Percentiles rank a stretch among this genome's conserved stretches.
phyloP scores from a whole-genome alignment of 257 asterid genomes.

The Nicotiana otophora region DNA sequence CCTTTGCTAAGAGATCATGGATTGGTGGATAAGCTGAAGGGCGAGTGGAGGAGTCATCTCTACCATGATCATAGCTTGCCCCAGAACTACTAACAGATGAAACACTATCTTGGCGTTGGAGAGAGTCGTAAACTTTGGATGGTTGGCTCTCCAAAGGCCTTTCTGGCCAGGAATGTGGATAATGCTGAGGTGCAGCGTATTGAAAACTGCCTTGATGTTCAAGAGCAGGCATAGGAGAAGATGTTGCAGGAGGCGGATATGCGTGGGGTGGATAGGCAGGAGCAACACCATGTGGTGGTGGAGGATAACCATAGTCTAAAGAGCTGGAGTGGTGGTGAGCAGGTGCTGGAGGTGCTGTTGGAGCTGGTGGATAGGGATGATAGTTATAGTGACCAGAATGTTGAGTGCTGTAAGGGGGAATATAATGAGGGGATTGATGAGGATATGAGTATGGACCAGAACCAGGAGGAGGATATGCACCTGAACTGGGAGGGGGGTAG shows the following conservation, averaged over 20 bases:
- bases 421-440: slow-evolving; percentile 40
- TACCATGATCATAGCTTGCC: slow-evolving; percentile 24
- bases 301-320: slow-evolving; percentile 24
- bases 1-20: slow-evolving; percentile 47
- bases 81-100: slow-evolving; percentile 28
- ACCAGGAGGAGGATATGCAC: slow-evolving; percentile 28
- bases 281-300: slow-evolving; percentile 35
- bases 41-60: slow-evolving; percentile 25
- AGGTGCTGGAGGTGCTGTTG: slow-evolving; percentile 21
- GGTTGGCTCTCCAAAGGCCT: slow-evolving; percentile 44
- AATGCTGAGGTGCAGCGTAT: slow-evolving; percentile 35
- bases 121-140: slow-evolving; percentile 27
- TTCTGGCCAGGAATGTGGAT: slow-evolving; percentile 34
- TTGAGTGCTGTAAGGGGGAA: slow-evolving; percentile 38
- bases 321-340: slow-evolving; percentile 14
- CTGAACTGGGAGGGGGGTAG: slow-evolving; percentile 40
- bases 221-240: slow-evolving; percentile 30
- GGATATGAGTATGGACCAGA: slow-evolving; percentile 30
- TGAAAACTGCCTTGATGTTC: slow-evolving; percentile 44
- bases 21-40: slow-evolving; percentile 67
- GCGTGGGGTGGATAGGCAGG: slow-evolving; percentile 46
- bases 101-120: slow-evolving; percentile 36
- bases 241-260: slow-evolving; percentile 39
- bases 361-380: slow-evolving; percentile 31
- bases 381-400: slow-evolving; percentile 37